phyloP scores from a whole-genome alignment of 208 protist species.

The Acanthamoeba royreba region DNA sequence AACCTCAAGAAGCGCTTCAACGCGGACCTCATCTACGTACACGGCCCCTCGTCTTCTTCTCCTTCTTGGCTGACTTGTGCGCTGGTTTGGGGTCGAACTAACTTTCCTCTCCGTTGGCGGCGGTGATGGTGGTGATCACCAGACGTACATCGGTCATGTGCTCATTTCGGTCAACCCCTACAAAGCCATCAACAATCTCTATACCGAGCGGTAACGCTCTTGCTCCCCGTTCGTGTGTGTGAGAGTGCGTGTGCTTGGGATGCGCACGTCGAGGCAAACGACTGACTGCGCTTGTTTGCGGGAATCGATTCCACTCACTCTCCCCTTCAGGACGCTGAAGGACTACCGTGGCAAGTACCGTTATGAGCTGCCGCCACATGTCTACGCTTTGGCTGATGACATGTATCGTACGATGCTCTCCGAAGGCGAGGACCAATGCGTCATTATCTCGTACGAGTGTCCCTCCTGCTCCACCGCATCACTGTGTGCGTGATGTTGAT shows the following conservation, averaged over 20 bases:
- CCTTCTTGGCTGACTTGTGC: constrained; percentile 5
- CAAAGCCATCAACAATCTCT: background rate
- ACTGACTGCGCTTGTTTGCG: background rate
- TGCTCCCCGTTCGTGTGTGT: background rate
- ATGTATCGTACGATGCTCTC: constrained; percentile 84
- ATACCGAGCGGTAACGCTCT: background rate
- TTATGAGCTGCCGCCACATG: constrained; percentile 76
- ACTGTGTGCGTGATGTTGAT: background rate
- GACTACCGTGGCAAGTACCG: constrained; percentile 43
- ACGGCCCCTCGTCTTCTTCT: background rate
- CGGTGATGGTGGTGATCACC: background rate
- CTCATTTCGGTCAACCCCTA: constrained; percentile 90
- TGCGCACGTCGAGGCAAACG: background rate
- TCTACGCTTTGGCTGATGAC: constrained; percentile 84
- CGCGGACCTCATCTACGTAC: constrained; percentile 13
- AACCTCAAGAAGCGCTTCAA: constrained; percentile 72
- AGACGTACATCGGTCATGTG: constrained; percentile 89
- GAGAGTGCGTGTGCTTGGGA: background rate
- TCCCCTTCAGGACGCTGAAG: background rate
- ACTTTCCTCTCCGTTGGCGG: constrained; percentile 57
- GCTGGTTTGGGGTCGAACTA: background rate
- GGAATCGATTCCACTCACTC: background rate
- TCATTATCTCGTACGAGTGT: constrained; percentile 84
- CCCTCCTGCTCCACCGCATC: background rate
- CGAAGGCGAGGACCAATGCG: constrained; percentile 88